These are phyloP conservation scores for Pseudotulostoma volvatum DNA, from an alignment of 495 filamentous ascomycete genomes.

Conservation along the genomic window DNA sequence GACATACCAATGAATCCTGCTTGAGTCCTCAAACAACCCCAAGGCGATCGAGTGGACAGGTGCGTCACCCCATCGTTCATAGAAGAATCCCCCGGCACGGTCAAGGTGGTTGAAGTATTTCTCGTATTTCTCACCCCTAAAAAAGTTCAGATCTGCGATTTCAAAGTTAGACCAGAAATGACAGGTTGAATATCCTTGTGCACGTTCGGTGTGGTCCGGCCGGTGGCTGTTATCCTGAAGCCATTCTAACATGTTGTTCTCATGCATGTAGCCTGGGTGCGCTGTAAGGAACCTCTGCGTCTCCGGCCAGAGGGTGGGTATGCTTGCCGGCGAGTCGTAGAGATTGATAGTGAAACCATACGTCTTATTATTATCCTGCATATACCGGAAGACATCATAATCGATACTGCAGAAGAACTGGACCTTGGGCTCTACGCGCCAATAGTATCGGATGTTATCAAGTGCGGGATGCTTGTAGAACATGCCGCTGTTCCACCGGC, in stretches of 20 bases:
- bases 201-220: slow-evolving; percentile 61
- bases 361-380: slow-evolving; percentile 93
- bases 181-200: slow-evolving; percentile 94
- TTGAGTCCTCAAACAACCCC: slow-evolving; percentile 78
- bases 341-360: slow-evolving; percentile 99
- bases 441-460: slow-evolving; percentile 73
- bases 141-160: slow-evolving; percentile 90
- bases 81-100: slow-evolving; percentile 78
- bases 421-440: slow-evolving; percentile 97
- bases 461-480: slow-evolving; percentile 96
- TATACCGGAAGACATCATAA: slow-evolving; percentile 97
- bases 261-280: slow-evolving; percentile 64
- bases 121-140: slow-evolving; percentile 78
- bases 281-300: slow-evolving; percentile 74
- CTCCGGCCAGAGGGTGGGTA: slow-evolving; percentile 88
- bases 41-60: slow-evolving; percentile 91
- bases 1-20: slow-evolving; percentile 86
- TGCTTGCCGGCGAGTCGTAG: slow-evolving; percentile 74
- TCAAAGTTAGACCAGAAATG: slow-evolving; percentile 99
- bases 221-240: slow-evolving; percentile 59
- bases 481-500: slow-evolving; percentile 93
- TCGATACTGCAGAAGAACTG: slow-evolving; percentile 99
- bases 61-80: slow-evolving; percentile 84
- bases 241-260: slow-evolving; percentile 80
- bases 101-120: slow-evolving; percentile 96